phyloP scores from a whole-genome alignment of 2,329 filamentous ascomycete species.

The Penicillium psychrosexuale region DNA sequence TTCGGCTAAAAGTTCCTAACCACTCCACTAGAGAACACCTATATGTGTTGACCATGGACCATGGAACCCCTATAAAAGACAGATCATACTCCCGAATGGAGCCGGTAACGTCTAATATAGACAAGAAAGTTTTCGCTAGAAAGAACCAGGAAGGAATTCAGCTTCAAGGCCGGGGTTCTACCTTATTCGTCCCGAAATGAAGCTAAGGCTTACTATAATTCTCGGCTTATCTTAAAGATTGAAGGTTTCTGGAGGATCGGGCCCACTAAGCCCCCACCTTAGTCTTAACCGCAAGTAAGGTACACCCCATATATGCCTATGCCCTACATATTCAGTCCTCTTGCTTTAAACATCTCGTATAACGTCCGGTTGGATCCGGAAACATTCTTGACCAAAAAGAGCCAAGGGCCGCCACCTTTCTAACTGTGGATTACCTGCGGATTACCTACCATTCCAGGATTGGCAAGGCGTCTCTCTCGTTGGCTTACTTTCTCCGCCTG shows the following conservation, averaged over 20 bases:
- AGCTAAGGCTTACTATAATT: background rate
- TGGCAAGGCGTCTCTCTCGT: conserved; percentile 5
- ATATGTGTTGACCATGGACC: conserved; percentile 16
- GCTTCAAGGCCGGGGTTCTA: background rate
- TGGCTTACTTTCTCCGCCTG: conserved; percentile 7
- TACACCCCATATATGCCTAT: background rate
- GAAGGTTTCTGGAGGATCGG: conserved; percentile 7
- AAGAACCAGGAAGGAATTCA: background rate
- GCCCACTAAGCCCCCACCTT: conserved; percentile 5
- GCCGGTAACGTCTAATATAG: background rate
- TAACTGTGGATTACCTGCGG: conserved; percentile 12
- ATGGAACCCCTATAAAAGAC: conserved; percentile 4
- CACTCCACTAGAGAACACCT: conserved; percentile 2
- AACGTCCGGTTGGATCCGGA: background rate
- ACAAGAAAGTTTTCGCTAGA: background rate
- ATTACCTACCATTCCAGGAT: conserved; percentile 14
- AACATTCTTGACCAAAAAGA: conserved; percentile 7
- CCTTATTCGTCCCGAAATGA: background rate
- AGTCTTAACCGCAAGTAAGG: conserved; percentile 1
- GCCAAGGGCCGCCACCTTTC: conserved; percentile 13
- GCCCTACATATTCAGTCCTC: background rate
- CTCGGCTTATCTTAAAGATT: background rate
- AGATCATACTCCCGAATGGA: conserved; percentile 1
- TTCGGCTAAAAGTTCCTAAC: conserved; percentile 23
- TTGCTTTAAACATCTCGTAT: background rate